Evolutionary conservation across 2,329 filamentous ascomycete genomes (phyloP), one percentile per base, ranked within the genome.

Genomic region (Clonostachys sp.): DNA sequence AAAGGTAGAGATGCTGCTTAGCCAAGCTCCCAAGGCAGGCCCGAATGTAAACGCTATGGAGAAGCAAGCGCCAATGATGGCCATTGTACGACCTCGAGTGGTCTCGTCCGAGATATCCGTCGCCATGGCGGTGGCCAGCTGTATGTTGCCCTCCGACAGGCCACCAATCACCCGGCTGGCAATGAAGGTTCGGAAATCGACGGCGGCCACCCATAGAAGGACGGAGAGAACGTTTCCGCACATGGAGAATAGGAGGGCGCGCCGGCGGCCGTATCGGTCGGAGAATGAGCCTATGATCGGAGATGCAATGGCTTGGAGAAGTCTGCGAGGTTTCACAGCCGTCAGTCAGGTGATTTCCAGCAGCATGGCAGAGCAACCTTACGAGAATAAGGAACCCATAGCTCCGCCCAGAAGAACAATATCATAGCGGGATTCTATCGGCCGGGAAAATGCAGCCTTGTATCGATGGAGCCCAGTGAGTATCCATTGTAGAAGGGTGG

Each of bases 31-130:
- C 8, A 99, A 78, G 10, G 91, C 91, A 0, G 94, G 94, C 0
- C 94, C 94, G 63, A 96, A 95, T 1, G 94, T 99, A 64, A 99
- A 99, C 16, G 94, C 94, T 56, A 99, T 85, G 51, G 89, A 95
- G 71, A 99, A 99, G 71, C 94, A 97, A 13, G 88, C 91, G 50
- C 94, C 94, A 30, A 99, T 92, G 47, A 99, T 77, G 8, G 94
- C 94, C 90, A 99, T 96, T 40, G 94, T 96, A 17, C 89, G 84
- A 18, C 92, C 90, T 30, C 94, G 83, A 59, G 86, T 87, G 48
- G 80, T 78, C 56, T 92, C 87, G 58, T 95, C 91, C 41, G 89
- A 95, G 55, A 99, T 91, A 64, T 99, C 94, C 38, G 92, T 94
- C 16, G 94, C 94, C 64, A 99, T 97, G 40, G 94, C 92, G 53